Base-by-base conservation (phyloP, 2,329 filamentous ascomycete species). In the Coniochaeta sp. region DNA sequence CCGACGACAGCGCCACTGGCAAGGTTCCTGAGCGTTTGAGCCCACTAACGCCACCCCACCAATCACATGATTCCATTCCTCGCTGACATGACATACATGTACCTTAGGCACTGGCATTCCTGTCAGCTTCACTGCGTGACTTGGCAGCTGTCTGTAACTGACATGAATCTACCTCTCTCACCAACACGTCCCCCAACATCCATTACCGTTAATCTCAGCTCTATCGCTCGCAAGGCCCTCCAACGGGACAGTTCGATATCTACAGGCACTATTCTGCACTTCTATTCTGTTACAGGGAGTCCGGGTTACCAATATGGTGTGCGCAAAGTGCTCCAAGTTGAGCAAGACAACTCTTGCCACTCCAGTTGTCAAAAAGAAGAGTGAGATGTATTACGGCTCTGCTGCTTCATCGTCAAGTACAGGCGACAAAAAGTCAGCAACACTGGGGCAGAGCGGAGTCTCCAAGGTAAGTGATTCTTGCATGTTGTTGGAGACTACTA, bases 341-440 rank as follows among this genome's bases (percentile, higher is more conserved):
- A 74, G 81, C 60, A 84, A 84, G 71, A 87, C 85, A 16, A 77
- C 81, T 14, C 80, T 88, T 60, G 84, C 83, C 62, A 88, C 85
- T 0, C 85, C 85, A 0, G 81, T 78, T 31, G 85, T 88, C 63
- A 88, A 88, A 73, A 85, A 84, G 74, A 88, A 85, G 77, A 83
- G 73, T 68, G 85, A 88, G 58, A 84, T 88, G 74, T 88, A 87
- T 71, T 81, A 84, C 67, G 85, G 85, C 56, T 87, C 84, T 1
- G 73, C 83, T 1, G 76, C 81, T 14, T 74, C 74, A 52, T 74
- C 76, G 24, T 70, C 77, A 60, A 70, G 73, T 63, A 62, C 70
- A 19, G 69, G 72, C 56, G 71, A 69, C 55, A 74, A 75, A 62
- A 79, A 76, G 60, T 79, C 81, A 24, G 74, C 81, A 40, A 87